Evolutionary conservation across 306 rosid genomes (phyloP), one percentile per base, ranked within the genome.

Genomic region (Citrullus colocynthis): DNA sequence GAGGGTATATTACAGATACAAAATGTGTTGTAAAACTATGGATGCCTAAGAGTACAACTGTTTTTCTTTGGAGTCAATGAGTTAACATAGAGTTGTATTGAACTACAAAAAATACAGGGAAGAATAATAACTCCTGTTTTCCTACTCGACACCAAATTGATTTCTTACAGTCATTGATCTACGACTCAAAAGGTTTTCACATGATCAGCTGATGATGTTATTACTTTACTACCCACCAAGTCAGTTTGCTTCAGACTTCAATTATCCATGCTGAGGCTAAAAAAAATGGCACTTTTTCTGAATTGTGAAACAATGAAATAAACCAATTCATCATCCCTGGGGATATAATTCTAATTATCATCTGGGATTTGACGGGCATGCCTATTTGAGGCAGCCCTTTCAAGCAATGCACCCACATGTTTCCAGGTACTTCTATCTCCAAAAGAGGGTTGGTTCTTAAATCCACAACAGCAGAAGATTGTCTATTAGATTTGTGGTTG

Each of bases 21-120:
- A 52, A 73, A 71, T 14, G 76, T 52, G 61, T 28, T 16, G 77
- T 52, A 73, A 71, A 48, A 45, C 24, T 48, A 24, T 72, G 9
- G 58, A 20, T 70, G 76, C 76, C 76, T 45, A 70, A 69, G 30
- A 70, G 58, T 73, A 73, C 77, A 71, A 21, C 30, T 41, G 4
- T 9, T 73, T 48, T 52, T 52, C 16, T 73, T 51, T 73, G 61
- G 61, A 73, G 60, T 30, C 61, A 51, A 51, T 51, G 44, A 52
- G 45, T 73, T 48, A 52, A 73, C 61, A 49, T 14, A 30, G 61
- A 73, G 62, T 72, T 18, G 77, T 32, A 51, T 73, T 73, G 61
- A 30, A 73, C 77, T 73, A 73, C 77, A 73, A 73, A 52, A 73
- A 73, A 51, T 73, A 51, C 77, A 51, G 16, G 77, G 77, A 73